phyloP scores from a whole-genome alignment of 331 rosid species.

The Telfairia occidentalis region DNA sequence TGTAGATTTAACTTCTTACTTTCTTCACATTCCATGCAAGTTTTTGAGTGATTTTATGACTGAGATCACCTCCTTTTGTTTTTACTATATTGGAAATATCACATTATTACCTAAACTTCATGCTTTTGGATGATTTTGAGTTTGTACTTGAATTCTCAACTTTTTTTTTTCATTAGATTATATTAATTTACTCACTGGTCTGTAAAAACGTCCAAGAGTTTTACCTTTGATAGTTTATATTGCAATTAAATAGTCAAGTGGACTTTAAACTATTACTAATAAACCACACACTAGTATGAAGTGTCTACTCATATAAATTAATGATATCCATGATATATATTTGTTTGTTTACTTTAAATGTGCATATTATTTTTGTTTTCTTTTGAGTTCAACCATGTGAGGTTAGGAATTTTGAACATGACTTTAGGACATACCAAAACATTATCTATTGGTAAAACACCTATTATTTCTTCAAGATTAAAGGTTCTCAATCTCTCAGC shows the following conservation, averaged over 20 bases:
- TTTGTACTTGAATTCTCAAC: background rate
- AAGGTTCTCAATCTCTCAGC: background rate
- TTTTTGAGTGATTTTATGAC: background rate
- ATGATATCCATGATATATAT: too few relatives aligned
- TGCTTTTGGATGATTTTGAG: background rate
- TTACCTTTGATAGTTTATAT: too few relatives aligned
- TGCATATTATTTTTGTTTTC: too few relatives aligned
- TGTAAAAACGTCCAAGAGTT: too few relatives aligned
- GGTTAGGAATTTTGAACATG: background rate
- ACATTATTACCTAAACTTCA: too few relatives aligned
- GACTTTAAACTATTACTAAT: too few relatives aligned
- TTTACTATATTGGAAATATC: background rate
- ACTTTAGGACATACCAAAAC: background rate
- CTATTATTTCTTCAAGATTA: background rate
- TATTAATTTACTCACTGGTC: background rate
- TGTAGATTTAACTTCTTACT: background rate
- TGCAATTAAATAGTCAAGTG: too few relatives aligned
- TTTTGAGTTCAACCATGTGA: too few relatives aligned
- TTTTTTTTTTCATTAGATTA: background rate
- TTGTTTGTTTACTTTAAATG: too few relatives aligned
- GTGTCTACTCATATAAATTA: too few relatives aligned
- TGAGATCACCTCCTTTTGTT: background rate
- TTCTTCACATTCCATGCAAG: conserved; percentile 1
- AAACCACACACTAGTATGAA: too few relatives aligned
- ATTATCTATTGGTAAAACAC: too few relatives aligned